Base-by-base conservation (phyloP, 1,284 basidiomycete species). In the Papiliotrema nemorosa region DNA sequence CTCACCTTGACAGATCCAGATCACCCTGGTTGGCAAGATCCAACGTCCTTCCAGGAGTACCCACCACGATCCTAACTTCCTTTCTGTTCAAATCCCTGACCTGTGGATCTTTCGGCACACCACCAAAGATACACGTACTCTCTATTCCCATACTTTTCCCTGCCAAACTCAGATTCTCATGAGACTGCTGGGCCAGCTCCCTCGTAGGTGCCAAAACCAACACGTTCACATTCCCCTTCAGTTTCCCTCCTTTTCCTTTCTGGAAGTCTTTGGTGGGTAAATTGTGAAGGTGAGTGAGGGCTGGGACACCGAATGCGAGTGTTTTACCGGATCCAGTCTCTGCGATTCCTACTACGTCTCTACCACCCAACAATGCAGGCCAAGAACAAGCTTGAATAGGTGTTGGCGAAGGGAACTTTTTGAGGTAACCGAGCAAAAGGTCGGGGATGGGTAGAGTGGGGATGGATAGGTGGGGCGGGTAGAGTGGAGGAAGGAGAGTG, bases 261-360 rank as follows among this genome's bases (percentile, higher is more conserved):
- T 65, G 63, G 55, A 66, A 67, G 60, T 70, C 70, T 14, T 51
- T 37, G 52, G 58, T 36, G 55, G 39, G 47, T 38, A 35, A 33
- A 47, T 24, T 43, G 21, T 77, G 75, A 39, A 90, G 78, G 22
- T 90, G 80, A 82, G 49, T 84, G 77, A 73, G 37, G 33, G 69
- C 73, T 14, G 94, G 94, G 31, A 98, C 84, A 43, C 92, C 94
- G 67, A 99, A 99, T 0, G 92, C 90, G 16, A 97, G 81, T 0
- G 94, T 99, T 78, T 99, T 99, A 9, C 94, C 96, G 59, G 83
- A 90, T 62, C 93, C 96, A 2, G 94, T 99, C 79, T 98, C 93
- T 14, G 96, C 94, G 57, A 99, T 92, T 53, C 94, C 94, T 31
- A 99, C 86, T 0, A 96, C 88, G 71, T 97, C 92, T 25, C 81